Evolutionary conservation across 1,284 basidiomycete species (phyloP), one percentile per base, ranked within the genome.

Genomic region (Malassezia brasiliensis): DNA sequence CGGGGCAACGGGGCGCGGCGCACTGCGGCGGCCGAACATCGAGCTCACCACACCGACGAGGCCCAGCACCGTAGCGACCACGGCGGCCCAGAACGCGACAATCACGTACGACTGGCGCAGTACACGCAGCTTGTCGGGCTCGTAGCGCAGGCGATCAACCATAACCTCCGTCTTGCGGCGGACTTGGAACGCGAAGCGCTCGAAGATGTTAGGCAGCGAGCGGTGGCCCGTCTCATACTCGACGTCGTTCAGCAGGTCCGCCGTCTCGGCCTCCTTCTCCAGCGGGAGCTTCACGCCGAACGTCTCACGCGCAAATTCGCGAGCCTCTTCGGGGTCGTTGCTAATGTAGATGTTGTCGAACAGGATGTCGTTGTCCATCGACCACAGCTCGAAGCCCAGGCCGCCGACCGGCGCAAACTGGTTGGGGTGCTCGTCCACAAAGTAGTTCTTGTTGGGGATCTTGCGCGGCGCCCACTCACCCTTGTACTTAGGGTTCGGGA

Each of bases 341-440:
- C 71, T 65, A 35, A 74, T 55, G 61, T 72, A 74, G 51, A 74
- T 70, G 64, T 74, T 74, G 63, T 74, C 69, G 36, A 74, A 74
- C 12, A 68, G 65, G 28, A 74, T 69, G 56, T 70, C 69, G 35
- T 67, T 67, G 57, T 72, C 69, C 69, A 74, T 72, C 19, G 69
- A 72, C 71, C 71, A 74, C 25, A 74, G 57, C 58, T 74, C 71
- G 50, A 72, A 74, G 39, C 71, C 71, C 37, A 72, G 54, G 54
- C 69, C 71, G 28, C 56, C 67, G 49, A 73, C 70, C 31, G 64
- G 61, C 47, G 62, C 62, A 59, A 98, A 85, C 68, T 89, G 85
- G 65, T 89, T 82, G 2, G 94, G 93, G 54, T 81, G 81, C 49
- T 81, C 75, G 77, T 98, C 94, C 78, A 93, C 88, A 75, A 86